Evolutionary conservation across 129 eudicot species (phyloP), one percentile per base, ranked within the genome.

Genomic region (Escallonia herrerae): DNA sequence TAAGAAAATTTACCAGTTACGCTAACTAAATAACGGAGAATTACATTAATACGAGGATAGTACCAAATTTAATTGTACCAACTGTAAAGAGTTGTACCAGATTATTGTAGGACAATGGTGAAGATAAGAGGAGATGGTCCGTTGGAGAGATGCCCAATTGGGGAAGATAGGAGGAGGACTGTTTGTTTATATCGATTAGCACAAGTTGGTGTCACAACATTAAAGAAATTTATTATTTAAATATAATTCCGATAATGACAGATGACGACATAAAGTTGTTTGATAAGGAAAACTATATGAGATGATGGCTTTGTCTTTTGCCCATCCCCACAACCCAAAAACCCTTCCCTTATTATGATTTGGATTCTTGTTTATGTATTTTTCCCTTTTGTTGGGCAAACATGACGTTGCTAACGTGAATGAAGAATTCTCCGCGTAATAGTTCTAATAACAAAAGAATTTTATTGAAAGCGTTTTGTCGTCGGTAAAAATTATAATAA

Each of bases 221-320:
- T 60, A 43, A 43, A 59, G 53, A 69, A 66, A 67, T 46, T 38
- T 48, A 52, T 44, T 15, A 48, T 8, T 60, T 64, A n/a, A n/a
- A n/a, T n/a, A 43, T 47, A 65, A 59, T 52, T 9, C 14, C 46
- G 66, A 64, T 55, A 55, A 47, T 41, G 58, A 67, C 51, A 0
- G 82, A 73, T 63, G 68, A 63, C 10, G 82, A 78, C 82, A 78
- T 72, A 67, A 78, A 78, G 77, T 6, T 66, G 69, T 58, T 67
- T 45, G 71, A 71, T 55, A 61, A 49, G 7, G 33, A 67, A 49
- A 60, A 47, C 2, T 44, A 52, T 37, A 61, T 40, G 54, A 65
- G 44, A 77, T 71, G 76, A 76, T 70, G 58, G 40, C n/a, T 68
- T 40, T 55, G 13, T 33, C 66, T 41, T n/a, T 70, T 59, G 51